Percentiles rank a stretch among this genome's conserved stretches.
These are phyloP conservation scores for Scedosporium minutisporum DNA, from an alignment of 2,329 filamentous ascomycete species.

Conservation along the genomic window DNA sequence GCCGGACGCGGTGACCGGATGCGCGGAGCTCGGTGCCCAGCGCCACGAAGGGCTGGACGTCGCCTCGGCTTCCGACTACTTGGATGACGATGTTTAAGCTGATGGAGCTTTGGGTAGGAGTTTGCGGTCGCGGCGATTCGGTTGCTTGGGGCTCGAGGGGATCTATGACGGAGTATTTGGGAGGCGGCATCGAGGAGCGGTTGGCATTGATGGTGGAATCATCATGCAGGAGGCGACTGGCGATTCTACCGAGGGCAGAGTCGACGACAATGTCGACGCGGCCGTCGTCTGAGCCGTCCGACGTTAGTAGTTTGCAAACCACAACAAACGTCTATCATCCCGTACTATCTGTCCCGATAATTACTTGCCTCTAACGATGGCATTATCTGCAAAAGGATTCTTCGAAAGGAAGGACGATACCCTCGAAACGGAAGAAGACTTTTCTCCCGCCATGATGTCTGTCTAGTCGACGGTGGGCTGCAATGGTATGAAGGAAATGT, in stretches of 20 bases:
- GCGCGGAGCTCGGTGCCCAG: constrained; percentile 65
- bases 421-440: background rate
- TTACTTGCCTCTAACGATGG: background rate
- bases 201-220: constrained; percentile 1
- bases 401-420: background rate
- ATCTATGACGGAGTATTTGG: background rate
- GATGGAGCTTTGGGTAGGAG: background rate
- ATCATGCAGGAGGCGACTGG: background rate
- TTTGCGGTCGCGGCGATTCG: too few relatives aligned
- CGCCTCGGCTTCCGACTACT: constrained; percentile 72
- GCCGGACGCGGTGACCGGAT: constrained; percentile 64
- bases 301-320: background rate
- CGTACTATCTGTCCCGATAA: background rate
- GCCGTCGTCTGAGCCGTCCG: background rate
- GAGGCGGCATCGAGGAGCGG: background rate
- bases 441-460: background rate
- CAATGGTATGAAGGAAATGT: background rate
- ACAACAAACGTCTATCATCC: background rate
- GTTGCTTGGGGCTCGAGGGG: constrained; percentile 8
- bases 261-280: background rate
- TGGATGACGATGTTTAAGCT: constrained; percentile 70
- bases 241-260: background rate
- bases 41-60: constrained; percentile 71
- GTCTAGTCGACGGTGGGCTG: background rate
- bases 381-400: background rate